Conservation (phyloP, 139 green algal genomes). For the Coccomyxa sp. region DNA sequence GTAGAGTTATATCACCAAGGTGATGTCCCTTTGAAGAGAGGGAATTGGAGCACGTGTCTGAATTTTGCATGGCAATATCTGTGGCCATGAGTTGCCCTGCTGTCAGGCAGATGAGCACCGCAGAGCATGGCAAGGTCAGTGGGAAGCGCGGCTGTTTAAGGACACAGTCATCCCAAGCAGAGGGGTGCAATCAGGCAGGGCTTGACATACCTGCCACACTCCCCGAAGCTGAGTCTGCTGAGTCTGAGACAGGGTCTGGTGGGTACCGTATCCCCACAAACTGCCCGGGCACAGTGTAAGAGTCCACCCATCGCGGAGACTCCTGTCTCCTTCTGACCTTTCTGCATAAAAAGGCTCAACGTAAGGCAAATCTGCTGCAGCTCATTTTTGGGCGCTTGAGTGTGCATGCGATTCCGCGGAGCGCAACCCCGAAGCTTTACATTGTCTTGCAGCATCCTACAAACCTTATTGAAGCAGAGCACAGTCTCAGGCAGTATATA, state of each 20-base stretch:
- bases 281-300: conserved; percentile 64
- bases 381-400: neutral
- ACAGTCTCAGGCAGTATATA: neutral
- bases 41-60: neutral
- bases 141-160: neutral
- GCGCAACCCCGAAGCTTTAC: neutral
- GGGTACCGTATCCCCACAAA: conserved; percentile 37
- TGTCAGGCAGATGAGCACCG: neutral
- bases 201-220: neutral
- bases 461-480: neutral
- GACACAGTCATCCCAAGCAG: neutral
- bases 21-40: neutral
- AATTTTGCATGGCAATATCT: neutral
- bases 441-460: neutral
- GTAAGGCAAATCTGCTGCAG: conserved; percentile 42
- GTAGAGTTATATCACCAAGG: neutral
- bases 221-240: neutral
- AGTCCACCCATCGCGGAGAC: conserved; percentile 58
- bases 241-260: neutral
- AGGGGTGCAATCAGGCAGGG: neutral
- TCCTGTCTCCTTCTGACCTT: conserved; percentile 52
- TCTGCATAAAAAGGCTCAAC: conserved; percentile 20
- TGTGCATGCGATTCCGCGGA: neutral
- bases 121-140: neutral
- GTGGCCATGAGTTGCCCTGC: neutral